These are phyloP conservation scores for Musa balbisiana DNA, from an alignment of 202 grass and related monocot genomes.

Conservation along the genomic window DNA sequence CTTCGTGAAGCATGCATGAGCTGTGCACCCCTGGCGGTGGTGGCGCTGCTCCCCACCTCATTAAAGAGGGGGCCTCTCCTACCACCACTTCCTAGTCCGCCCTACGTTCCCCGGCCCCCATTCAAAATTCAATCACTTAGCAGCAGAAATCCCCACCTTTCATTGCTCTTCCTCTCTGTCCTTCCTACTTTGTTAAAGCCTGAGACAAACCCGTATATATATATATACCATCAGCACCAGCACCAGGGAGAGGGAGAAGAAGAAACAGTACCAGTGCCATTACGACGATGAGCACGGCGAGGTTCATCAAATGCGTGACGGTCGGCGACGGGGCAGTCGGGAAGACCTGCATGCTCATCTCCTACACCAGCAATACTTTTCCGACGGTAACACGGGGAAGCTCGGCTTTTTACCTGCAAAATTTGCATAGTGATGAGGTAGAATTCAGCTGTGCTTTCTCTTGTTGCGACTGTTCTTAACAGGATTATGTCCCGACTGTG, in stretches of 20 bases:
- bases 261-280: too few relatives aligned
- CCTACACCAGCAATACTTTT: slow-evolving; percentile 79
- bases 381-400: slow-evolving; percentile 35
- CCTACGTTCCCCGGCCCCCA: not conserved
- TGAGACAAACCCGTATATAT: not conserved
- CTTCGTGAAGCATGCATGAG: not conserved
- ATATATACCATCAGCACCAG: not conserved
- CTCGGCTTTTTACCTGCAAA: not conserved
- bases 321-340: slow-evolving; percentile 71
- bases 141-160: not conserved
- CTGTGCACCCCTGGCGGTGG: not conserved
- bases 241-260: too few relatives aligned
- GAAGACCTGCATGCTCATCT: slow-evolving; percentile 88
- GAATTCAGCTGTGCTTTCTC: not conserved
- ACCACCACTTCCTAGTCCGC: not conserved
- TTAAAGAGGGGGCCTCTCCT: not conserved
- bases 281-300: slow-evolving; percentile 56
- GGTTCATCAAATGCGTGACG: slow-evolving; percentile 91
- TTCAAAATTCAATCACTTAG: not conserved
- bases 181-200: not conserved
- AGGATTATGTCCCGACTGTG: slow-evolving; percentile 90
- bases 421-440: not conserved
- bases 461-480: not conserved
- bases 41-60: not conserved
- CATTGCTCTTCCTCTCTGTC: not conserved